Base-by-base conservation (phyloP, 2,329 filamentous ascomycete genomes). In the Gnomoniopsis smithogilvyi region DNA sequence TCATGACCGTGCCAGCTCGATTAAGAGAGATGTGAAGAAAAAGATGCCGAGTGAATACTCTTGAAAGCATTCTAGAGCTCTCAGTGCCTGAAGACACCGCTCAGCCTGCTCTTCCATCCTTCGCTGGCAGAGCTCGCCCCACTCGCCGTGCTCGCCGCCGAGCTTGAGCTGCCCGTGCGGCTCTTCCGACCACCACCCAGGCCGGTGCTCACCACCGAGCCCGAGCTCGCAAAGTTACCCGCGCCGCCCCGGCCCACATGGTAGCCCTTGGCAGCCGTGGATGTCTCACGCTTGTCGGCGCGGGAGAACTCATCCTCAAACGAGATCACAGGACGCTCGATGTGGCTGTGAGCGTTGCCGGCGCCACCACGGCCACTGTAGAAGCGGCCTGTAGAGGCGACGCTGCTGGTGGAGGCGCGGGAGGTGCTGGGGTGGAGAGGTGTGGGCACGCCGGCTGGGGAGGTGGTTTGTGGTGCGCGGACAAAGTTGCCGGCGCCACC, bases 281-380 rank as follows among this genome's bases (percentile, higher is more conserved):
- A 74, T 64, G 78, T 75, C 68, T 80, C 78, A 56, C 82, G 75
- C 59, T 80, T 75, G 66, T 79, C 77, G 67, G 83, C 80, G 63
- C 80, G 78, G 65, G 78, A 73, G 66, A 85, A 82, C 70, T 88
- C 85, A 75, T 88, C 86, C 70, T 88, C 85, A 73, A 90, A 90
- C 61, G 79, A 82, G 73, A 88, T 80, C 66, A 83, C 80, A 67
- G 81, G 78, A 51, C 83, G 79, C 69, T 84, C 76, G 56, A 74
- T 70, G 55, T 78, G 71, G 48, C 75, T 68, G 71, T 80, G 80
- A 63, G 84, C 79, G 75, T 89, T 90, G 67, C 87, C 87, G 2
- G 85, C 86, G 59, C 87, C 86, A 65, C 87, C 87, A 59, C 87
- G 84, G 66, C 87, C 87, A 12, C 81, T 81, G 75, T 85, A 82